These are phyloP conservation scores for Eucommia ulmoides DNA, from an alignment of 257 asterid species.

Conservation along the genomic window DNA sequence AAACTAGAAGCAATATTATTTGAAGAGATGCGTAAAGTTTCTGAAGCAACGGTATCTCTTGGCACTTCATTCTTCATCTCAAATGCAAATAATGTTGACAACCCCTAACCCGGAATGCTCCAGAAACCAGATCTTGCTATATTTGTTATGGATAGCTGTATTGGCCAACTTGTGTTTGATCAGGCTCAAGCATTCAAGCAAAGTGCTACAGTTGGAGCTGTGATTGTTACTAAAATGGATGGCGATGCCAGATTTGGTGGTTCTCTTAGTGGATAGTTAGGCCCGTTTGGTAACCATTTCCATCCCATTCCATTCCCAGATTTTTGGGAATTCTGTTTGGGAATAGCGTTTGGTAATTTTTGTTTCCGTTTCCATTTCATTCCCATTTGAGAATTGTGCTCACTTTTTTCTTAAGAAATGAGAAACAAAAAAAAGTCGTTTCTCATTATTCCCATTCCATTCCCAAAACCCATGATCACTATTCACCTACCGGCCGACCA, in stretches of 20 bases:
- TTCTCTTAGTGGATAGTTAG: constrained; percentile 98
- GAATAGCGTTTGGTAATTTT: too few relatives aligned
- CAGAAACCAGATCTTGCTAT: constrained; percentile 97
- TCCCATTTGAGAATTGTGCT: too few relatives aligned
- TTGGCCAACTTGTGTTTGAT: constrained; percentile 98
- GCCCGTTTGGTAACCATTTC: too few relatives aligned
- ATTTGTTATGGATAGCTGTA: constrained; percentile 98
- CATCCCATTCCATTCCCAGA: too few relatives aligned
- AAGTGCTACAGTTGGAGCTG: constrained; percentile 99
- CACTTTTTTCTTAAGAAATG: too few relatives aligned
- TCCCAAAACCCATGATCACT: too few relatives aligned
- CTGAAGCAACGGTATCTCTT: constrained; percentile 71
- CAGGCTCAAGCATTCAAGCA: constrained; percentile 98
- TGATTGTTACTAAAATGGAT: constrained; percentile 93
- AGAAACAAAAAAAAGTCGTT: too few relatives aligned
- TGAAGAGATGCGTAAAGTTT: constrained; percentile 99
- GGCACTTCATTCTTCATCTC: neutral
- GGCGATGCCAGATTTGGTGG: constrained; percentile 99
- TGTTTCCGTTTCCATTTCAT: too few relatives aligned
- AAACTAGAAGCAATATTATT: constrained; percentile 94
- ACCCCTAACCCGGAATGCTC: constrained; percentile 11
- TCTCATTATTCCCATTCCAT: too few relatives aligned
- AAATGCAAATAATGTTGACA: neutral
- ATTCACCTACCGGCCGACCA: too few relatives aligned
- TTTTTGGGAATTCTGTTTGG: too few relatives aligned